These are phyloP conservation scores for Kwoniella shivajii DNA, from an alignment of 1,284 basidiomycete genomes.

Conservation along the genomic window DNA sequence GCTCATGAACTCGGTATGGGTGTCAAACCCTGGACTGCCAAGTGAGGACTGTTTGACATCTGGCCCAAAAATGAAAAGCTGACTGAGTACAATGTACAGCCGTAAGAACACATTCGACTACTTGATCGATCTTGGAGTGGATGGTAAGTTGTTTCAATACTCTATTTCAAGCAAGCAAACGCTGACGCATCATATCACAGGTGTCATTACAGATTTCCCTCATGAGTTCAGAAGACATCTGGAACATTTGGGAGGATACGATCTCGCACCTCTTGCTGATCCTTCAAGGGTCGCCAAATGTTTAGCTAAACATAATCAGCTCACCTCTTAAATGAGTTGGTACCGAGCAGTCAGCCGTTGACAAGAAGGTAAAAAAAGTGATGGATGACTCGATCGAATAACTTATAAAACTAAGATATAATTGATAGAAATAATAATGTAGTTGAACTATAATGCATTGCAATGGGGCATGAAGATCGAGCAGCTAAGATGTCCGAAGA, in stretches of 20 bases:
- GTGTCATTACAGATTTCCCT: constrained; percentile 43
- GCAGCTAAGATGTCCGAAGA: too few relatives aligned
- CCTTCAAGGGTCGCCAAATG: constrained; percentile 28
- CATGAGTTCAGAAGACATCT: constrained; percentile 27
- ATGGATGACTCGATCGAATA: too few relatives aligned
- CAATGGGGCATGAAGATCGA: too few relatives aligned
- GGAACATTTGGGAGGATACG: constrained; percentile 23
- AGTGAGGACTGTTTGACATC: constrained; percentile 29
- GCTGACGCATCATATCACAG: neutral
- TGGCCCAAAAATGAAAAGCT: constrained; percentile 10
- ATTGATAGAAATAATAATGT: too few relatives aligned
- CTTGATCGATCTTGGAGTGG: constrained; percentile 63
- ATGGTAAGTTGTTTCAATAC: constrained; percentile 55
- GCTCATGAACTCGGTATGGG: constrained; percentile 65
- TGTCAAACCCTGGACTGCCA: constrained; percentile 73
- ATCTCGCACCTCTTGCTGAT: constrained; percentile 30
- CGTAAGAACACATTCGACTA: constrained; percentile 64
- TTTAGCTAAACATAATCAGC: constrained; percentile 33
- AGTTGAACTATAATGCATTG: too few relatives aligned
- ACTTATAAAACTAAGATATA: too few relatives aligned
- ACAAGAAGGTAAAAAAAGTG: too few relatives aligned
- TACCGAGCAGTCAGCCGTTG: too few relatives aligned
- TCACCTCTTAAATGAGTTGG: too few relatives aligned
- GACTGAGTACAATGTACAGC: constrained; percentile 51
- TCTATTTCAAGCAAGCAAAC: neutral